Base-by-base conservation (phyloP, 176 grass and related monocot species). In the Zoysia japonica region DNA sequence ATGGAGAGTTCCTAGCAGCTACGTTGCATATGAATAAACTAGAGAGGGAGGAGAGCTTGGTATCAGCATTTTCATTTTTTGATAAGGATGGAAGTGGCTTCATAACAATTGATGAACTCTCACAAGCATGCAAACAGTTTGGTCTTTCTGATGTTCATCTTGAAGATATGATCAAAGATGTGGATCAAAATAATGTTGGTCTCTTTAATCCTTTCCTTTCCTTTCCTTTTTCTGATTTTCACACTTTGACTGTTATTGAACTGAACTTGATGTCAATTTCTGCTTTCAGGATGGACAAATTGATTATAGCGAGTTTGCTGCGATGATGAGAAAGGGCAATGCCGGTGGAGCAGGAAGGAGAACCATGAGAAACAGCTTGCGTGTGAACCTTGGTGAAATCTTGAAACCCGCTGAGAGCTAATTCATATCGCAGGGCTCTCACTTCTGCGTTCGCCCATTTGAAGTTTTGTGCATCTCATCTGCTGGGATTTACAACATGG, bases 311-410 rank as follows among this genome's bases (percentile, higher is more conserved):
- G 91, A 97, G 74, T 97, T 97, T 70, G 78, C 83, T 0, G 83
- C 91, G 5, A 97, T 97, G 91, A 97, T 97, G 94, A 94, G 91
- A 75, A 97, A 94, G 84, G 94, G 91, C 38, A 94, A 90, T 64
- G 76, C 87, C 61, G 85, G 84, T 68, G 90, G 69, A 49, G 20
- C 87, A 44, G 94, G 87, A 83, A 94, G 91, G 85, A 86, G 87
- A 68, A 94, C 89, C 69, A 97, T 90, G 87, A 92, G 91, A 74
- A 88, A 72, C 80, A 85, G 53, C 56, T 82, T 97, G 66, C 84
- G 61, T 71, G 75, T 92, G 69, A 83, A 92, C 85, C 85, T 97
- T 43, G 87, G 82, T 3, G 68, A 85, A 55, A 86, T 76, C 4
- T 75, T 93, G 59, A 85, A 84, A 37, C 38, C 77, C 15, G 45